Evolutionary conservation across 2,329 filamentous ascomycete genomes (phyloP).

Genomic region (Magnaporthiopsis rhizophila): DNA sequence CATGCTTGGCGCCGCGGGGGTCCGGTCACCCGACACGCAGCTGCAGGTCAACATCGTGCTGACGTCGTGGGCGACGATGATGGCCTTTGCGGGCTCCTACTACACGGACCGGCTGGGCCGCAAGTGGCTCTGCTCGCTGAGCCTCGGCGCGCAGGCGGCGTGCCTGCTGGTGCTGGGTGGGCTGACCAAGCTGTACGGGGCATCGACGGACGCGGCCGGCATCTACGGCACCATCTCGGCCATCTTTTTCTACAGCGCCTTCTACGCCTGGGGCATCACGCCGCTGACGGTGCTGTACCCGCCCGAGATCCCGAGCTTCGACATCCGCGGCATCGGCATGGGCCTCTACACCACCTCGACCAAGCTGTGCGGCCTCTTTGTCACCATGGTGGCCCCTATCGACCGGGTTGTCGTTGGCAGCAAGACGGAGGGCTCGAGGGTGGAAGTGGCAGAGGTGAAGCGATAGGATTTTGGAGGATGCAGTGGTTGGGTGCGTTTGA

Average conservation of each 20-base stretch:
- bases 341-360: conserved; percentile 13
- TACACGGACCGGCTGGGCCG: conserved; percentile 20
- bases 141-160: conserved; percentile 23
- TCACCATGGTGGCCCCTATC: conserved; percentile 42
- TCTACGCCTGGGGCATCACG: conserved; percentile 23
- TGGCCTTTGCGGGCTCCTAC: neutral
- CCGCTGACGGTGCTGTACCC: conserved; percentile 30
- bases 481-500: neutral
- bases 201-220: conserved; percentile 12
- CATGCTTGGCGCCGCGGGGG: conserved; percentile 43
- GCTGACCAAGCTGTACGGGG: conserved; percentile 17
- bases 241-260: conserved; percentile 27
- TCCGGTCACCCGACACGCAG: conserved; percentile 31
- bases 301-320: conserved; percentile 26
- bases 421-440: too few relatives aligned
- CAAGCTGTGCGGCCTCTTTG: conserved; percentile 15
- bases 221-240: conserved; percentile 24
- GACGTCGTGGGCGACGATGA: conserved; percentile 2
- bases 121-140: conserved; percentile 34
- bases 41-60: conserved; percentile 29
- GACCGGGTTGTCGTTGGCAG: too few relatives aligned
- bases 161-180: conserved; percentile 30
- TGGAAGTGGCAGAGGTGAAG: neutral
- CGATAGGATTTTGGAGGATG: neutral
- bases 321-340: conserved; percentile 25